Evolutionary conservation across 306 rosid genomes (phyloP).

Genomic region (Cajanus cajan): DNA sequence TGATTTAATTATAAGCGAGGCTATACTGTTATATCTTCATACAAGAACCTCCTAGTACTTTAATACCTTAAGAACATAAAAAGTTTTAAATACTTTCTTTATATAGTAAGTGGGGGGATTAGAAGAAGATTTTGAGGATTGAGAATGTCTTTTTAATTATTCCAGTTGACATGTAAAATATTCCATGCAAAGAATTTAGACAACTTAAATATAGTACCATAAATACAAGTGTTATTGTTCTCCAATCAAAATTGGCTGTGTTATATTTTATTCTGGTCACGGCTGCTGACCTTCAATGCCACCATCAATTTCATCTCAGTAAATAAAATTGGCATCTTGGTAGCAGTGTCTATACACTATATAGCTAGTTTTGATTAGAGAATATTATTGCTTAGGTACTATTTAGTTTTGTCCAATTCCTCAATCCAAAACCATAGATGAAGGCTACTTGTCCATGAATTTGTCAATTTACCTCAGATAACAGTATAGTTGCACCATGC

Average conservation of each 20-base stretch:
- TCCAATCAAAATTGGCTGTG: neutral
- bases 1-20: neutral
- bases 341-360: neutral
- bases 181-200: neutral
- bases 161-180: constrained; percentile 7
- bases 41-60: neutral
- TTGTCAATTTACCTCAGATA: constrained; percentile 43
- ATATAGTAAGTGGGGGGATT: neutral
- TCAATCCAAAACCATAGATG: neutral
- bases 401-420: neutral
- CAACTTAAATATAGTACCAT: neutral
- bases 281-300: neutral
- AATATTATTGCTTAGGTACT: neutral
- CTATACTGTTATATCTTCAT: neutral
- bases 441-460: neutral
- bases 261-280: neutral
- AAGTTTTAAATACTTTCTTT: neutral
- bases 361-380: neutral
- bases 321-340: neutral
- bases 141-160: neutral
- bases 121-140: neutral
- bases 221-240: neutral
- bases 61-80: neutral
- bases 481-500: constrained; percentile 36
- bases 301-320: neutral